Evolutionary conservation across 495 filamentous ascomycete species (phyloP), one percentile per base, ranked within the genome.

Genomic region (Neurospora sp.): DNA sequence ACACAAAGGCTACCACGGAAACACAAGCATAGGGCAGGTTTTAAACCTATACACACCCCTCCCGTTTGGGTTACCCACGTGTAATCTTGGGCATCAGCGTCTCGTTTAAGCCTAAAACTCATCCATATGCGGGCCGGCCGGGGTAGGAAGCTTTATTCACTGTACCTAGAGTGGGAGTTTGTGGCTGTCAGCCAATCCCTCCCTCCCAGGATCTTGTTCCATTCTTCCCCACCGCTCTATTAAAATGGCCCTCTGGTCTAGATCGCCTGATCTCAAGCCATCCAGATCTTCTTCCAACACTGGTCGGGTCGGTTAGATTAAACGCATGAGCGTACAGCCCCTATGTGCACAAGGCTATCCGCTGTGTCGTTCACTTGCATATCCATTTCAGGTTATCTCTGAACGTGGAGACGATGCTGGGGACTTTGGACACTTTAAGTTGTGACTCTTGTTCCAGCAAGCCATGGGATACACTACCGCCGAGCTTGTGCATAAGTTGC

Each of bases 211-310:
- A 74, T 70, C 54, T 71, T 69, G 44, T 35, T 35, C 44, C 62
- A 66, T 31, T 35, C 54, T 62, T 59, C 59, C 73, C 69, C 76
- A 35, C 72, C 54, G n/a, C 72, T 54, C 46, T 41, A 37, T 41
- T 16, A 59, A 62, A 35, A 27, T 54, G 54, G 27, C 41, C 72
- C 71, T 72, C 72, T n/a, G 73, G 14, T 72, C 72, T 74, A 73
- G 77, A 78, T 79, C 78, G 75, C 74, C 70, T 76, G 78, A 75
- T 78, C 74, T 78, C 74, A 72, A 73, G 71, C 54, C 69, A 48
- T 73, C 31, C 46, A 76, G 77, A 77, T 77, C 72, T 72, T 54
- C 75, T 35, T 71, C 70, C 69, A 38, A 62, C 18, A 35, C 23
- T 71, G 14, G 41, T 71, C 71, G 48, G 72, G 71, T 71, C 72